Evolutionary conservation across 1,284 basidiomycete genomes (phyloP).

Genomic region (Fomitopsis schrenkii): DNA sequence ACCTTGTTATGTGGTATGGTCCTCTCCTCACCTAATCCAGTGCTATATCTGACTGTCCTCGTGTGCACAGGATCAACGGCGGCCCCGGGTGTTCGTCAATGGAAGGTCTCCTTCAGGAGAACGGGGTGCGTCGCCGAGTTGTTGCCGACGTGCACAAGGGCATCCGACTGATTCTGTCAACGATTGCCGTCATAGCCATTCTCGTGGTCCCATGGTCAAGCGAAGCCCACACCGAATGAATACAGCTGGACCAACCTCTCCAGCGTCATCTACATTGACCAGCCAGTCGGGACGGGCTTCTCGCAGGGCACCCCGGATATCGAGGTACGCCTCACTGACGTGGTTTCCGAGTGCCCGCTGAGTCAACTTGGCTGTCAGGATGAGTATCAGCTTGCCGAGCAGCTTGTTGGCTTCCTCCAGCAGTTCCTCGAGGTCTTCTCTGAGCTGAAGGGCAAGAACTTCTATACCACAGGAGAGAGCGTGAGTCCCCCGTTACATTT

Average conservation of each 20-base stretch:
- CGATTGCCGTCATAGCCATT: constrained; percentile 45
- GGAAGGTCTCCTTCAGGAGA: constrained; percentile 78
- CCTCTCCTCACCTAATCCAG: constrained; percentile 7
- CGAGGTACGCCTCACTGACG: constrained; percentile 30
- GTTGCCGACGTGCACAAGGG: not conserved
- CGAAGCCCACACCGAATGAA: constrained; percentile 62
- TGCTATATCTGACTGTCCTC: constrained; percentile 18
- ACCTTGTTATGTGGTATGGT: constrained; percentile 63
- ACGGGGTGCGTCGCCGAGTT: constrained; percentile 56
- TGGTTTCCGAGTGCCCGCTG: constrained; percentile 3
- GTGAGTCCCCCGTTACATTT: constrained; percentile 35
- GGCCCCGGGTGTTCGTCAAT: constrained; percentile 67
- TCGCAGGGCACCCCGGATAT: constrained; percentile 70
- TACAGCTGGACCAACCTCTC: constrained; percentile 81
- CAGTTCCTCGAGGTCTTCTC: constrained; percentile 73
- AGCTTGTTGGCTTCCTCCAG: constrained; percentile 65
- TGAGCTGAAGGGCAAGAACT: constrained; percentile 68
- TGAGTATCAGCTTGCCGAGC: constrained; percentile 60
- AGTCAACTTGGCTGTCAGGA: constrained; percentile 36
- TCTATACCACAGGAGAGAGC: constrained; percentile 69
- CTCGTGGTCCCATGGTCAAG: constrained; percentile 62
- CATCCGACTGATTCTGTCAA: not conserved
- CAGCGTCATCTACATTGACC: constrained; percentile 76
- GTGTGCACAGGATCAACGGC: constrained; percentile 38
- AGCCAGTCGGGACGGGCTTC: constrained; percentile 82